A percentile compares a stretch with the other conserved stretches of the same genome.
phyloP scores from a whole-genome alignment of 2,329 filamentous ascomycete species.

The Lecanicillium sp. region DNA sequence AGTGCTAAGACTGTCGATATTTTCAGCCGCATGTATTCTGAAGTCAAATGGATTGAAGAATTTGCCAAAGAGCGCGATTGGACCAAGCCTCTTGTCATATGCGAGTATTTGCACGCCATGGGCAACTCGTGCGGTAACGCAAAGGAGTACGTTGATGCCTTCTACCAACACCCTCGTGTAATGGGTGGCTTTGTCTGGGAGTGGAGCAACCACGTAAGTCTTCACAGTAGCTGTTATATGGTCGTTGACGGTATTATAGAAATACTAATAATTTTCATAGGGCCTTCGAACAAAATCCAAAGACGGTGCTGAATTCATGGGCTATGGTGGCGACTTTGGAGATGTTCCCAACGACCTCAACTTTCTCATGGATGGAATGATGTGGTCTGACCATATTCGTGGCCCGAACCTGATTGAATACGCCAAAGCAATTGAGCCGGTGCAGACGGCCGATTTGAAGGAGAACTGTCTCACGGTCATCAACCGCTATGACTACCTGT shows the following conservation, averaged over 20 bases:
- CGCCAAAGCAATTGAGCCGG: constrained; percentile 51
- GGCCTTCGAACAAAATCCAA: constrained; percentile 34
- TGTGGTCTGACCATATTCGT: constrained; percentile 36
- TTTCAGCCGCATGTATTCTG: constrained; percentile 57
- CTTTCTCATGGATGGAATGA: constrained; percentile 50
- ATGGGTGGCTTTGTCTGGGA: constrained; percentile 62
- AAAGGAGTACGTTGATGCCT: constrained; percentile 58
- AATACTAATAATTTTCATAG: constrained; percentile 12
- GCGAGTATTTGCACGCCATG: constrained; percentile 56
- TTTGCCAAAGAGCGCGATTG: constrained; percentile 32
- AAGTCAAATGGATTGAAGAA: constrained; percentile 34
- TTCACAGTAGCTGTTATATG: too few species aligned
- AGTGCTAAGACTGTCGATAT: constrained; percentile 52
- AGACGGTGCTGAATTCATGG: constrained; percentile 40
- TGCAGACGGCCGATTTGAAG: constrained; percentile 38
- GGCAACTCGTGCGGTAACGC: constrained; percentile 62
- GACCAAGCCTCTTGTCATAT: constrained; percentile 49
- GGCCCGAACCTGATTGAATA: constrained; percentile 45
- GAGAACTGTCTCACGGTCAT: constrained; percentile 34
- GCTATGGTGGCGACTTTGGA: constrained; percentile 54
- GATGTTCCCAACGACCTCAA: constrained; percentile 51
- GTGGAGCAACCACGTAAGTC: constrained; percentile 49
- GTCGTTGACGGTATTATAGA: too few species aligned
- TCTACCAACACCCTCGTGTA: constrained; percentile 38
- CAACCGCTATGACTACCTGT: constrained; percentile 47